phyloP scores from a whole-genome alignment of 2,329 filamentous ascomycete species.

The Colletotrichum spinosum region DNA sequence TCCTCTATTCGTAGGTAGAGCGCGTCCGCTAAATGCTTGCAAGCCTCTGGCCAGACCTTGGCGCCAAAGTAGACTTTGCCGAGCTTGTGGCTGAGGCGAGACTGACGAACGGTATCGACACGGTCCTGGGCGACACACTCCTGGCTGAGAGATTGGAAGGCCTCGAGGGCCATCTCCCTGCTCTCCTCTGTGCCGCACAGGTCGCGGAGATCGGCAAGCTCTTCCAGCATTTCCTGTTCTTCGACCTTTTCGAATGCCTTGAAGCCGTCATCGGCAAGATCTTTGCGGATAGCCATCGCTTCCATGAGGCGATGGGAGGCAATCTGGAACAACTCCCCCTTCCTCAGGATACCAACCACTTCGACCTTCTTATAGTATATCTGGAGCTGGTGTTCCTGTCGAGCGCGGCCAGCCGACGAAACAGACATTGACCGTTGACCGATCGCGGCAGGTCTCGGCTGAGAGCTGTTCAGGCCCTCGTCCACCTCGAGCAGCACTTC shows the following conservation, averaged over 20 bases:
- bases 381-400: not conserved
- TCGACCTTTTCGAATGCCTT: not conserved
- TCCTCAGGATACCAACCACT: not conserved
- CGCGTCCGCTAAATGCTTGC: not conserved
- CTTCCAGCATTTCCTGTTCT: conserved; percentile 9
- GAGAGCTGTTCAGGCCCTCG: not conserved
- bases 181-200: not conserved
- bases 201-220: conserved; percentile 10
- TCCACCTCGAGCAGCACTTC: not conserved
- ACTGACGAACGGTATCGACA: not conserved
- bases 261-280: not conserved
- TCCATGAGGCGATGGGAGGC: not conserved
- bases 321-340: conserved; percentile 1
- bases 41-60: not conserved
- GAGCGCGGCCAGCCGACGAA: not conserved
- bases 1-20: not conserved
- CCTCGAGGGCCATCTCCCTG: not conserved
- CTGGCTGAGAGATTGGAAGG: not conserved
- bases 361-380: not conserved
- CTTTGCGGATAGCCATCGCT: not conserved
- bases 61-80: not conserved
- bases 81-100: not conserved
- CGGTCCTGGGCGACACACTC: too few species aligned
- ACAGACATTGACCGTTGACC: not conserved
- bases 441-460: not conserved